These are phyloP conservation scores for Stagonosporopsis cucurbitacearum DNA, from an alignment of 2,329 filamentous ascomycete species.

Conservation along the genomic window DNA sequence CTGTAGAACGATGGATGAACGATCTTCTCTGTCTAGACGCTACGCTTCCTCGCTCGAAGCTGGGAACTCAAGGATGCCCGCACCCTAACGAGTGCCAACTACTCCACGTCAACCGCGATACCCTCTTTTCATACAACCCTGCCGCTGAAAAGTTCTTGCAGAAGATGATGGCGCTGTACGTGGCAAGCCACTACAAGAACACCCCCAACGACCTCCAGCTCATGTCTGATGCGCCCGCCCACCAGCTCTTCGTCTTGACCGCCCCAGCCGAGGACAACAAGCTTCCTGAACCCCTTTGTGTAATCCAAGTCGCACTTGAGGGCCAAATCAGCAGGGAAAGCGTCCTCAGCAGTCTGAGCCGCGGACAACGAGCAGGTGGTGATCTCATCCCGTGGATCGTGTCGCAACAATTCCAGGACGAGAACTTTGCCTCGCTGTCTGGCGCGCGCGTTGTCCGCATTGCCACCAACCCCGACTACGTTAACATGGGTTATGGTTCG, in stretches of 20 bases:
- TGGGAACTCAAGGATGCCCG: constrained; percentile 78
- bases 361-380: constrained; percentile 86
- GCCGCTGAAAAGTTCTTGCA: constrained; percentile 97
- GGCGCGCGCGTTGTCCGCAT: constrained; percentile 93
- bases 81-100: constrained; percentile 92
- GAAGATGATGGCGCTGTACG: constrained; percentile 97
- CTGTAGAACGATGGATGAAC: constrained; percentile 96
- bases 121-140: constrained; percentile 95
- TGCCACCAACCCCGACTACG: constrained; percentile 93
- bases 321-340: constrained; percentile 93
- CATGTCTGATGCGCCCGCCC: constrained; percentile 96
- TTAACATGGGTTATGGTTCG: constrained; percentile 90
- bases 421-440: constrained; percentile 91
- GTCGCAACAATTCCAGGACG: constrained; percentile 97
- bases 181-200: constrained; percentile 98
- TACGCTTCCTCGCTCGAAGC: constrained; percentile 78
- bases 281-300: constrained; percentile 90
- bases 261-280: constrained; percentile 80
- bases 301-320: constrained; percentile 92
- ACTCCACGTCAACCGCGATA: constrained; percentile 93
- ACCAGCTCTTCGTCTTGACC: constrained; percentile 93
- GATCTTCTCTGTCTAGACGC: constrained; percentile 91
- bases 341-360: constrained; percentile 85
- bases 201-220: constrained; percentile 97
- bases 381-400: constrained; percentile 98